Base-by-base conservation (phyloP, 768 basidiomycete genomes). In the Lactarius hengduanensis region DNA sequence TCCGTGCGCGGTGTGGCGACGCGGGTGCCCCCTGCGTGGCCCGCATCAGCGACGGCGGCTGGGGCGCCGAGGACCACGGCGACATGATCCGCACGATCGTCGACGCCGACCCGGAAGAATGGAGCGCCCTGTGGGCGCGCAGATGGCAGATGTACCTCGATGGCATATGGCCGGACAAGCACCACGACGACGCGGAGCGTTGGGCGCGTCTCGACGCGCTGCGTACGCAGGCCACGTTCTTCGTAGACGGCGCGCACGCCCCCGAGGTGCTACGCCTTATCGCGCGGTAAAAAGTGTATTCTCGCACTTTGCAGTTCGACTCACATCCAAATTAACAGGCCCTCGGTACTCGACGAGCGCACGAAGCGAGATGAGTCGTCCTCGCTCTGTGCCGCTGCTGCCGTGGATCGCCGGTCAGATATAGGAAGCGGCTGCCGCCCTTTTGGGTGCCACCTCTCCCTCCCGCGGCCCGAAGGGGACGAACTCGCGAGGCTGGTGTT, bases 141-240 rank as follows among this genome's bases (percentile, higher is more conserved):
- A 34, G 61, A 7, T 70, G 70, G 70, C 43, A 69, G 8, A 70
- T 70, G 68, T 70, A 70, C 50, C 56, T 70, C 15, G 62, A 62
- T 11, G 63, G 69, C 45, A 60, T 70, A 28, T 30, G 58, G 28
- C 50, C 36, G 1, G 67, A 69, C 40, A 53, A 63, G 26, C 58
- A 61, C 22, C 59, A 68, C 41, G 63, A 62, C 10, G 69, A 70
- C 36, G 54, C 57, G 18, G 56, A 54, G 15, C 54, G 40, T n/a
- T 70, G 70, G 70, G 68, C 54, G 3, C 69, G 70, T 26, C 63
- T 70, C n/a, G 70, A 61, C 22, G 61, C 60, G 18, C 57, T 69
- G 3, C 63, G 61, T 16, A 2, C 57, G 15, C 38, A 53, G 1
- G 61, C 69, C 13, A 32, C 66, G 16, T 70, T 70, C 57, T 65